phyloP scores from a whole-genome alignment of 495 filamentous ascomycete genomes.

The Penicillium tannophilum region DNA sequence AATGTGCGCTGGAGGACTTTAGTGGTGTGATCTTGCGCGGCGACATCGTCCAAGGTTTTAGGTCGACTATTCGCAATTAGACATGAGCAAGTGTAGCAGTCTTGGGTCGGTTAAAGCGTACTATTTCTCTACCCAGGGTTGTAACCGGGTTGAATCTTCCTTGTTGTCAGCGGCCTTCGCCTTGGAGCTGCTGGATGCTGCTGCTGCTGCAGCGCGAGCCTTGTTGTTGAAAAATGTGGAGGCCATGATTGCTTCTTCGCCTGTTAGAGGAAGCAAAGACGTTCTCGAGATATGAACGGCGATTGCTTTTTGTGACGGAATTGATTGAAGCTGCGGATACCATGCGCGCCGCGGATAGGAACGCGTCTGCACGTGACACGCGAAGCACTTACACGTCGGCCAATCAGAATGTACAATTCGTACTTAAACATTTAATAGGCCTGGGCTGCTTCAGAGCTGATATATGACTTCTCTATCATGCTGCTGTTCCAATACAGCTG shows the following conservation, averaged over 20 bases:
- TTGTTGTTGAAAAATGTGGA: constrained; percentile 94
- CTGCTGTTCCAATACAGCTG: too few species aligned
- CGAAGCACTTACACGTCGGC: constrained; percentile 27
- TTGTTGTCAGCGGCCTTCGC: constrained; percentile 57
- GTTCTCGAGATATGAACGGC: not conserved
- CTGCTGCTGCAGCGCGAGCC: constrained; percentile 81
- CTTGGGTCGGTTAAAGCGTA: constrained; percentile 42
- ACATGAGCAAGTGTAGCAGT: not conserved
- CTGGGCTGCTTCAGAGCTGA: too few species aligned
- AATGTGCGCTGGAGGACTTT: constrained; percentile 88
- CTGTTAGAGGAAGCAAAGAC: not conserved
- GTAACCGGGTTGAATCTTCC: constrained; percentile 66
- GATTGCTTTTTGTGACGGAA: constrained; percentile 12
- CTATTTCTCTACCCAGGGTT: constrained; percentile 99
- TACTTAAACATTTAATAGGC: constrained; percentile 10
- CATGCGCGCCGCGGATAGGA: constrained; percentile 23
- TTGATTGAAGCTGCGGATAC: constrained; percentile 14
- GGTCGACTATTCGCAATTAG: constrained; percentile 66
- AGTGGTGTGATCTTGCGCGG: constrained; percentile 96
- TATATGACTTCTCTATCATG: too few species aligned
- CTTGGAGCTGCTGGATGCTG: constrained; percentile 50
- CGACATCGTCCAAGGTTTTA: constrained; percentile 90
- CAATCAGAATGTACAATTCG: constrained; percentile 20
- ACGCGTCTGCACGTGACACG: constrained; percentile 50
- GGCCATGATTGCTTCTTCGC: constrained; percentile 42